Conservation (phyloP, 2,329 filamentous ascomycete genomes). For the Scedosporium minutisporum region DNA sequence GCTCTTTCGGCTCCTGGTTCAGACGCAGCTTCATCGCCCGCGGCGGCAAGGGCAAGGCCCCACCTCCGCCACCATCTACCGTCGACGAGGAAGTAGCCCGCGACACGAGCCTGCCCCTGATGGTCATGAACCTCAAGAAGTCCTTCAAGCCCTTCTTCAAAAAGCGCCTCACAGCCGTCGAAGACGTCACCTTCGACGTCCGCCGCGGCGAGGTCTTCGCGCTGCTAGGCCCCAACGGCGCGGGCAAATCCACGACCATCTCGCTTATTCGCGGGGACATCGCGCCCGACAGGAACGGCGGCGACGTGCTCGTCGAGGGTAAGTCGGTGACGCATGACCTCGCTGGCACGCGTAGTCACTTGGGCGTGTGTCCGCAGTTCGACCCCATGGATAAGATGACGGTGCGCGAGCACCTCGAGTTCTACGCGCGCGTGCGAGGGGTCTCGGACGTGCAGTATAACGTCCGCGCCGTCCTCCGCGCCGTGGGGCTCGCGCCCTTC, state of each 20-base stretch:
- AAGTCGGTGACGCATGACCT: constrained; percentile 65
- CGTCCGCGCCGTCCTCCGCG: constrained; percentile 65
- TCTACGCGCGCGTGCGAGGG: constrained; percentile 79
- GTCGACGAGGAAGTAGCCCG: constrained; percentile 52
- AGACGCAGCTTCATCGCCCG: constrained; percentile 31
- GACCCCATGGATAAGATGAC: constrained; percentile 89
- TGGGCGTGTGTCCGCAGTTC: constrained; percentile 88
- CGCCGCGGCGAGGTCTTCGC: constrained; percentile 76
- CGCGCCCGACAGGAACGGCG: constrained; percentile 61
- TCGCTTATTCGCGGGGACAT: constrained; percentile 84
- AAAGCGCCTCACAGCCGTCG: constrained; percentile 64
- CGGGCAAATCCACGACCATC: constrained; percentile 85
- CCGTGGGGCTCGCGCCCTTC: constrained; percentile 68
- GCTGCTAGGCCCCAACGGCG: constrained; percentile 81
- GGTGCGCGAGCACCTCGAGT: constrained; percentile 72
- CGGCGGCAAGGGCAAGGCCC: constrained; percentile 13
- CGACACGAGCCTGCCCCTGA: constrained; percentile 62
- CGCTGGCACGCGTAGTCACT: constrained; percentile 60
- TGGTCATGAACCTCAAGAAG: constrained; percentile 74
- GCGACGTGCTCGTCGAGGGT: constrained; percentile 73
- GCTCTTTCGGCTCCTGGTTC: constrained; percentile 49
- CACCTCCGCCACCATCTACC: constrained; percentile 10
- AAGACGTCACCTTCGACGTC: constrained; percentile 79
- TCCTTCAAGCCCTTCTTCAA: constrained; percentile 44
- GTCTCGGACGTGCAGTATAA: constrained; percentile 68